Base-by-base conservation (phyloP, 805 yeast species). In the Priceomyces medius region DNA sequence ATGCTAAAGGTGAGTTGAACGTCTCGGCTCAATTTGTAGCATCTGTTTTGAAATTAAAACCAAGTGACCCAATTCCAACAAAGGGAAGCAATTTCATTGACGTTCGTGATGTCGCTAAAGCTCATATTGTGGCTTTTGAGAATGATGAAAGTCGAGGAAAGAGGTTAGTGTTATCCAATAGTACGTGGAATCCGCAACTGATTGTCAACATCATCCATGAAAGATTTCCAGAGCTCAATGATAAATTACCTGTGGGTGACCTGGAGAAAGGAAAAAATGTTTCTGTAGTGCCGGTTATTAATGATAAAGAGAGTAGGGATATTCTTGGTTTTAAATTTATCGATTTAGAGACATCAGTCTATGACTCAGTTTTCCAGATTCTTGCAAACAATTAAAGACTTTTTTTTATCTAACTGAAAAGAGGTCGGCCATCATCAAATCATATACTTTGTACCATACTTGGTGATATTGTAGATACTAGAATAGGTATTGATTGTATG, bases 81-180 rank as follows among this genome's bases (percentile, higher is more conserved):
- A 20, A n/a, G 8, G 14, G 10, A 1, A 50, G 51, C 31, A 52
- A 49, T n/a, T 68, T 54, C 35, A 66, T 76, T 27, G 85, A 81
- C 55, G 85, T 81, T 4, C 69, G 85, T 52, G 86, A 82, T 52
- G 83, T 77, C 29, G 84, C 86, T 6, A 55, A 54, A 40, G 79
- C 82, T 6, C 88, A 82, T 53, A 50, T 78, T 10, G 49, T 55
- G n/a, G 81, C 83, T 3, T 64, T 77, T 42, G 74, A 72, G 49
- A 64, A 59, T 42, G 60, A 58, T 26, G 43, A 31, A 2, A 55
- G 61, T 9, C 44, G 51, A 23, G 64, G 61, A 8, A 47, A 68
- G 36, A 61, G 76, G 51, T 47, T 68, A 13, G 32, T 47, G 10
- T 35, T 45, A 44, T 40, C 37, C 10, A 46, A 51, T 2, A 54